Evolutionary conservation across 495 filamentous ascomycete species (phyloP).

Genomic region (Neurospora sp.): DNA sequence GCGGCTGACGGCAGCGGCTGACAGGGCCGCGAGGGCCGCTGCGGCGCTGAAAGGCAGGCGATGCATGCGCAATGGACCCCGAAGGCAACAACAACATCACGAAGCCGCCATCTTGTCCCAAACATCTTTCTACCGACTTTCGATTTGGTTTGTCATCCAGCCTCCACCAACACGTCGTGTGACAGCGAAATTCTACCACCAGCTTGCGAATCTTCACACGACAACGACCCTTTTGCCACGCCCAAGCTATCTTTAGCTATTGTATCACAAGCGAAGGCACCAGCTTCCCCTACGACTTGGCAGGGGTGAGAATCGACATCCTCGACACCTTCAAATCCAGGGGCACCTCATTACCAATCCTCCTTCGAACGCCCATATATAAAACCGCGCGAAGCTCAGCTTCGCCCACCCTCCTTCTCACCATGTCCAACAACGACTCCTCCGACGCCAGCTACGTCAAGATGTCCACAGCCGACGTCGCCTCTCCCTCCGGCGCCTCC

Average conservation of each 20-base stretch:
- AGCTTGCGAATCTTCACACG: neutral
- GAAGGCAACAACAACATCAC: neutral
- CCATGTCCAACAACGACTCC: conserved; percentile 28
- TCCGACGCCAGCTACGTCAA: conserved; percentile 39
- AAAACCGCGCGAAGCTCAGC: neutral
- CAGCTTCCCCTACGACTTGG: neutral
- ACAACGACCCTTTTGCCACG: neutral
- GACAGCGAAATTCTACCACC: neutral
- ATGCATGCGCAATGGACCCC: neutral
- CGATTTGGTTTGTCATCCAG: neutral
- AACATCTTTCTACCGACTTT: neutral
- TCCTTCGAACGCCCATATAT: conserved; percentile 4
- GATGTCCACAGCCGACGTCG: conserved; percentile 44
- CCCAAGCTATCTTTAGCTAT: neutral
- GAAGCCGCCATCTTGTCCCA: neutral
- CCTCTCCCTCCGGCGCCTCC: conserved; percentile 18
- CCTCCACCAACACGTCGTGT: neutral
- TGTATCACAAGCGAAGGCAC: neutral
- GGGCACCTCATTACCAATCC: neutral
- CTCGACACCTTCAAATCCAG: neutral
- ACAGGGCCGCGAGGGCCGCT: neutral
- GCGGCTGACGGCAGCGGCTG: neutral
- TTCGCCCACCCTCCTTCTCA: conserved; percentile 12
- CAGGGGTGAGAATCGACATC: neutral
- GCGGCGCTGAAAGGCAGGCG: neutral